Base-by-base conservation (phyloP, 768 basidiomycete genomes). In the Boletellus sp. region DNA sequence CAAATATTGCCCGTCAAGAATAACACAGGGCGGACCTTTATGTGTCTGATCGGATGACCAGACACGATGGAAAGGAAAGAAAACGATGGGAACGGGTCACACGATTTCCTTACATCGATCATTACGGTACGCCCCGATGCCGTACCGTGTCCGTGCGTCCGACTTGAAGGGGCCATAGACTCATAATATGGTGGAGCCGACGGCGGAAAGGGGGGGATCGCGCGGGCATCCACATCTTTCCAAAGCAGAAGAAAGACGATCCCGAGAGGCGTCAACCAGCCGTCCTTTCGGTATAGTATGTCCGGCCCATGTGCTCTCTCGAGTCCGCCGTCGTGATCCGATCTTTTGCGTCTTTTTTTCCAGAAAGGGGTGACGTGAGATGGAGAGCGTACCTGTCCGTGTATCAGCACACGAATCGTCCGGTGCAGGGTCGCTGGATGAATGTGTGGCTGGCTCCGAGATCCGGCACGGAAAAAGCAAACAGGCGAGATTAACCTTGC, bases 401-500 rank as follows among this genome's bases (percentile, higher is more conserved):
- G n/a, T n/a, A n/a, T n/a, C n/a, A n/a, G n/a, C n/a, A n/a, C 24
- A 26, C 10, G 22, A 5, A 19, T 19, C 2, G 33, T 41, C 31
- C 28, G 17, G 35, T 13, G 20, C 42, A 28, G 26, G 15, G 47
- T 42, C 20, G 16, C 20, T 20, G 19, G 43, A 33, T 32, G 31
- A 24, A 34, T 28, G 22, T 51, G 38, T 20, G 39, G 42, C n/a
- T 34, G 34, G 22, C n/a, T 24, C 52, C 48, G 41, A 57, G 48
- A 63, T 55, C 45, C 53, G 33, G 50, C 48, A 60, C 16, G 9
- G 37, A 47, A 50, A 51, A 46, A 33, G 33, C 33, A 33, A 31
- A n/a, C 45, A 54, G 40, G 53, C 50, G 52, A 57, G 63, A 65
- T 64, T 64, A 64, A 65, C 63, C 43, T 63, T 51, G 52, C 41